These are phyloP conservation scores for Meyerozyma athensensis DNA, from an alignment of 1,139 yeast genomes.

Conservation along the genomic window DNA sequence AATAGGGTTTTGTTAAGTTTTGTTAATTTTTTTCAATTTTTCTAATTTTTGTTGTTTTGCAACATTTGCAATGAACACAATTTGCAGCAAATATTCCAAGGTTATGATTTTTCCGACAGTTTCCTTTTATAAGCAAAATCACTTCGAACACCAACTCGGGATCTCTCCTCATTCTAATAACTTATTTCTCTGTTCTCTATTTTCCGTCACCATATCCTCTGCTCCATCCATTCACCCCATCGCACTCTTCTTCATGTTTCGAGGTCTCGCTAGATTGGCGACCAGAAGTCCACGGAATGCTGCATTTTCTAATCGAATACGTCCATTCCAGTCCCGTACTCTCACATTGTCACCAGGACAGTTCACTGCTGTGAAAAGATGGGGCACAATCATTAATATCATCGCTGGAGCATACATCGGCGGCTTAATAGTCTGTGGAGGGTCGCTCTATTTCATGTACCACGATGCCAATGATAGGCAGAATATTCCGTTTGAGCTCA, in stretches of 20 bases:
- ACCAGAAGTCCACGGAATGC: background rate
- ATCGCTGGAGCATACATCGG: conserved; percentile 44
- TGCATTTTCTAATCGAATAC: background rate
- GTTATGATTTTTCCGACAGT: background rate
- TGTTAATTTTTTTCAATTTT: background rate
- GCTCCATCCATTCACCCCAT: background rate
- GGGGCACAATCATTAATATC: conserved; percentile 32
- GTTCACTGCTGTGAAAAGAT: conserved; percentile 23
- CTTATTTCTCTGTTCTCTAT: too few species aligned
- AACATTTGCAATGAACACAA: background rate
- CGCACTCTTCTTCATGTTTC: conserved; percentile 3
- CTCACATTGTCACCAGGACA: conserved; percentile 14
- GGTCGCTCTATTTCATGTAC: conserved; percentile 38
- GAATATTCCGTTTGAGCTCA: conserved; percentile 37
- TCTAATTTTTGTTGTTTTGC: background rate
- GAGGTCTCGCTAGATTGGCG: conserved; percentile 1
- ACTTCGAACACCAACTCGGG: background rate
- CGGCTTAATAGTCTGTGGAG: conserved; percentile 34
- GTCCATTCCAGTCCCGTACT: too few species aligned
- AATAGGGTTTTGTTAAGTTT: too few species aligned
- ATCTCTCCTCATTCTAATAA: too few species aligned
- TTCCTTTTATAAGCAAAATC: background rate
- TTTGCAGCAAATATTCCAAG: background rate
- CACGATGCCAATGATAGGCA: conserved; percentile 39
- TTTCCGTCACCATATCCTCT: conserved; percentile 1